These are phyloP conservation scores for Ambrosia trifida DNA, from an alignment of 129 eudicot species.

Conservation along the genomic window DNA sequence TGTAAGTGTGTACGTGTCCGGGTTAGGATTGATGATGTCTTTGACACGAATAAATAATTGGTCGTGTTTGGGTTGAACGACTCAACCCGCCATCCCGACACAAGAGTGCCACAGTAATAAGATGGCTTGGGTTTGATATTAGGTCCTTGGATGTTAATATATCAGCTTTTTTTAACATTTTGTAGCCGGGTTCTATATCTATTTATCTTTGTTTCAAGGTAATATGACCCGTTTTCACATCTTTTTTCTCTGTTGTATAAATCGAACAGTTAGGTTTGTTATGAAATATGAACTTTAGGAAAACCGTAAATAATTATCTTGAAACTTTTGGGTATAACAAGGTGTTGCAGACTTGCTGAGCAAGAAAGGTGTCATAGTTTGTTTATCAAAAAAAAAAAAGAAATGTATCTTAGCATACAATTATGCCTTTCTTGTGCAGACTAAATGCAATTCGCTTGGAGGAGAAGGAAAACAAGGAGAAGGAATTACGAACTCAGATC, in stretches of 20 bases:
- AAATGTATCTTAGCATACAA: neutral
- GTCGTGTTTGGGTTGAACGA: neutral
- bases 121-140: slow-evolving; percentile 1
- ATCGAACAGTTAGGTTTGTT: neutral
- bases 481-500: slow-evolving; percentile 65
- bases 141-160: slow-evolving; percentile 2
- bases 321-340: neutral
- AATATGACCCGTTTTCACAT: too few relatives aligned
- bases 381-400: too few relatives aligned
- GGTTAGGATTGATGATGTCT: neutral
- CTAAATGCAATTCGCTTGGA: slow-evolving; percentile 67
- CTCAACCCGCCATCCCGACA: neutral
- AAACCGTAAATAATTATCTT: neutral
- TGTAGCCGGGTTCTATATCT: slow-evolving; percentile 5
- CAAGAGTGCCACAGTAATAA: neutral
- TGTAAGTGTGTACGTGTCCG: neutral
- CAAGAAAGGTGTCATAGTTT: too few relatives aligned
- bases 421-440: slow-evolving; percentile 39
- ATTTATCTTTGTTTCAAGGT: too few relatives aligned
- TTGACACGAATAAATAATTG: neutral
- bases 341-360: neutral
- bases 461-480: slow-evolving; percentile 78
- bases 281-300: neutral
- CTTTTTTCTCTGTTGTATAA: too few relatives aligned
- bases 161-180: neutral